phyloP scores from a whole-genome alignment of 108 stramenopile genomes.

The Chaetoceros tenuissimus region DNA sequence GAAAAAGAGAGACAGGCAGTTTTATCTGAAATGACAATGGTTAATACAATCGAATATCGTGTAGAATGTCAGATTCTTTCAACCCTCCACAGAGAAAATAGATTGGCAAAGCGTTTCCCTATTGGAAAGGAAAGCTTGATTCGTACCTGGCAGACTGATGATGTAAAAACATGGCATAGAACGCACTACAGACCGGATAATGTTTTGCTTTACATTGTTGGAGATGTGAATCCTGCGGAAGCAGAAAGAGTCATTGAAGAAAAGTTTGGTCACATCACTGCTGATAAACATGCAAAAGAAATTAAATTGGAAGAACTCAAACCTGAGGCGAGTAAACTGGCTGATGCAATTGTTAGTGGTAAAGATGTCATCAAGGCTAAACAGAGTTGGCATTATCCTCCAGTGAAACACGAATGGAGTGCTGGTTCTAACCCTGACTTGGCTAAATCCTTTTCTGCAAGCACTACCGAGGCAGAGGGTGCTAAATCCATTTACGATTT shows the following conservation, averaged over 20 bases:
- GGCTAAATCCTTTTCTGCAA: slow-evolving; percentile 6
- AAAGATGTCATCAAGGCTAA: slow-evolving; percentile 61
- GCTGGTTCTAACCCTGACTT: slow-evolving; percentile 17
- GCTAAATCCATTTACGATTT: slow-evolving; percentile 51
- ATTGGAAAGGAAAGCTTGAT: slow-evolving; percentile 96
- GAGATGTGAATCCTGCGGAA: slow-evolving; percentile 81
- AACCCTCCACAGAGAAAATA: slow-evolving; percentile 93
- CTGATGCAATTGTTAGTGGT: slow-evolving; percentile 65
- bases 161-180: slow-evolving; percentile 93
- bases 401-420: slow-evolving; percentile 81
- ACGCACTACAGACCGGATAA: slow-evolving; percentile 98
- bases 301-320: slow-evolving; percentile 63
- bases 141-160: slow-evolving; percentile 79
- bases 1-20: slow-evolving; percentile 97
- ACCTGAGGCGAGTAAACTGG: slow-evolving; percentile 53
- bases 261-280: slow-evolving; percentile 78
- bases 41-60: slow-evolving; percentile 95
- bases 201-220: slow-evolving; percentile 93
- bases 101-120: slow-evolving; percentile 92
- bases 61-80: slow-evolving; percentile 96
- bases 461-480: slow-evolving; percentile 6
- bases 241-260: slow-evolving; percentile 75
- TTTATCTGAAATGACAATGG: slow-evolving; percentile 95
- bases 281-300: slow-evolving; percentile 67
- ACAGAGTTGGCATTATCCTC: slow-evolving; percentile 89